Percentiles rank a stretch among this genome's conserved stretches.
These are phyloP conservation scores for Populus alba DNA, from an alignment of 345 rosid species.

Conservation along the genomic window DNA sequence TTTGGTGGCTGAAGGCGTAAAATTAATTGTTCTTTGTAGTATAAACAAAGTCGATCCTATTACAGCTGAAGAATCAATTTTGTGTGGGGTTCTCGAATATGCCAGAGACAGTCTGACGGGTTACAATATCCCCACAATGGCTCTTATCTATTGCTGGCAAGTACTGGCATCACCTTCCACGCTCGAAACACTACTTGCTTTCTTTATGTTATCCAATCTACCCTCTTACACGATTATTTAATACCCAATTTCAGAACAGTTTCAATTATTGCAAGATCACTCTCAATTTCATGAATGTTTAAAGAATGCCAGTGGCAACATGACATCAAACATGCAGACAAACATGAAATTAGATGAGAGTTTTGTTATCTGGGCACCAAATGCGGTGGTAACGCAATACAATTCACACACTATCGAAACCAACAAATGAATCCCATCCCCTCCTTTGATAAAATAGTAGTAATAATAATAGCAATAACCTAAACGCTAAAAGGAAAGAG, in stretches of 20 bases:
- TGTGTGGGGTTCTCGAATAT: background rate
- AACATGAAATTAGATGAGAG: background rate
- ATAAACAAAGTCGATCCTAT: background rate
- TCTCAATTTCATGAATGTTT: too few relatives aligned
- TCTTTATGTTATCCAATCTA: slow-evolving; percentile 11
- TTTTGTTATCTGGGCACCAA: slow-evolving; percentile 16
- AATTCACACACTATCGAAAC: background rate
- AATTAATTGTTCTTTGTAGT: background rate
- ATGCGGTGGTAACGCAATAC: slow-evolving; percentile 12
- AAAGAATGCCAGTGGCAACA: background rate
- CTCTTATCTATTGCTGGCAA: too few relatives aligned
- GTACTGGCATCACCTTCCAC: slow-evolving; percentile 1
- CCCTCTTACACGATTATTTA: background rate
- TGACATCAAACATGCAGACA: slow-evolving; percentile 13
- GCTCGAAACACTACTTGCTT: background rate
- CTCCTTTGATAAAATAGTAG: background rate
- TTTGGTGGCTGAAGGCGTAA: background rate
- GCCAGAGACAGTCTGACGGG: background rate
- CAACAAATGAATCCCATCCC: slow-evolving; percentile 36
- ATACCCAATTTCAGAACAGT: background rate
- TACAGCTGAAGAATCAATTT: background rate
- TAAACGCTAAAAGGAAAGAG: background rate
- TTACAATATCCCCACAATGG: background rate
- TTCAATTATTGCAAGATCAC: too few relatives aligned
- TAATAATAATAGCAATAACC: background rate